Evolutionary conservation across 2,329 filamentous ascomycete species (phyloP).

Genomic region (Diaporthe citriasiana): DNA sequence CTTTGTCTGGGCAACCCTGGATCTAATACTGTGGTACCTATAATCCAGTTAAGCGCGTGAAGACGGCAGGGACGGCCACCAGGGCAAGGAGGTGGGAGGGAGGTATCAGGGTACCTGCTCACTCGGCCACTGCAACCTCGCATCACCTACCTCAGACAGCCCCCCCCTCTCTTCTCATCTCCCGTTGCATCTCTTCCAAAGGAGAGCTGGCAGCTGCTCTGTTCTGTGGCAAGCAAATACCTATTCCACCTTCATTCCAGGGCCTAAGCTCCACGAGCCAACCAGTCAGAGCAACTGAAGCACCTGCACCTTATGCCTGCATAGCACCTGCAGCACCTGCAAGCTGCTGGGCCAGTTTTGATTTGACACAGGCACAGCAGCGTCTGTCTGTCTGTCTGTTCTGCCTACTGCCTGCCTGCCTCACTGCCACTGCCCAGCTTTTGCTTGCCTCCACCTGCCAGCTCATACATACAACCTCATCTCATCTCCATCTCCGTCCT

Average conservation of each 20-base stretch:
- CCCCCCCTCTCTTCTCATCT: not conserved
- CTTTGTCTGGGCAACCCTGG: constrained; percentile 20
- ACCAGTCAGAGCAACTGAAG: not conserved
- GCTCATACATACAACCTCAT: constrained; percentile 32
- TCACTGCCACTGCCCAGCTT: not conserved
- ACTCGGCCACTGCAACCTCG: constrained; percentile 2
- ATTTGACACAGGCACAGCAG: not conserved
- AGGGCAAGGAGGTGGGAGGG: too few relatives aligned
- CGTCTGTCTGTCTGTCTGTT: not conserved
- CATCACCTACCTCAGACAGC: too few relatives aligned
- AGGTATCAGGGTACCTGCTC: not conserved
- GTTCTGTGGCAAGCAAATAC: constrained; percentile 8
- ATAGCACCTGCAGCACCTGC: not conserved
- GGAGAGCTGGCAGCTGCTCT: not conserved
- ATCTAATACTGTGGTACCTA: too few relatives aligned
- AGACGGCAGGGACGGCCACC: constrained; percentile 2
- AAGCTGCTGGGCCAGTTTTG: constrained; percentile 17
- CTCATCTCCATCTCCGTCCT: constrained; percentile 13
- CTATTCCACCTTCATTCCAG: constrained; percentile 19
- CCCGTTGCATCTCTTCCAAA: not conserved
- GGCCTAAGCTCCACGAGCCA: not conserved
- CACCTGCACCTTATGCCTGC: not conserved
- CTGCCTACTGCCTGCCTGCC: not conserved
- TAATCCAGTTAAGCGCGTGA: not conserved
- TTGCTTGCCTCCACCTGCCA: constrained; percentile 33